Conservation (phyloP, 495 filamentous ascomycete genomes). For the Penicillium bovifimosum region DNA sequence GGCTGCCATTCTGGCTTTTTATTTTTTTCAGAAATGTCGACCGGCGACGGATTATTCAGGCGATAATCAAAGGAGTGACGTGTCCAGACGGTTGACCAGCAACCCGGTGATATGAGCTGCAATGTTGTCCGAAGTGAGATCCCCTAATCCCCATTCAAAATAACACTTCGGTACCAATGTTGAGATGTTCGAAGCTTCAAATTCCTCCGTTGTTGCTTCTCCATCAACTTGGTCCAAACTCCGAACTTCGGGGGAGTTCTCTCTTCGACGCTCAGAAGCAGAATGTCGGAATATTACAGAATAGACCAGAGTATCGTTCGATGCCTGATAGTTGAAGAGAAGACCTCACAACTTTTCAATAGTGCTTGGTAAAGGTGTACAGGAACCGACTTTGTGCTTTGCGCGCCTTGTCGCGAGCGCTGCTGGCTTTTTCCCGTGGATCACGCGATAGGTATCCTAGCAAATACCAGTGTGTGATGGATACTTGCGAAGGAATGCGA, state of each 20-base stretch:
- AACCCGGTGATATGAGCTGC: slow-evolving; percentile 13
- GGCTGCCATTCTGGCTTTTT: slow-evolving; percentile 9
- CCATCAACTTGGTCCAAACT: slow-evolving; percentile 16
- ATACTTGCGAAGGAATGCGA: neutral
- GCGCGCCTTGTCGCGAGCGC: neutral
- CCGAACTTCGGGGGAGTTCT: neutral
- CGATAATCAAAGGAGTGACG: slow-evolving; percentile 20
- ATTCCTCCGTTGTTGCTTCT: slow-evolving; percentile 12
- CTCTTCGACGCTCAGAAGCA: neutral
- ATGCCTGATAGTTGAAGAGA: neutral
- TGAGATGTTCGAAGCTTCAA: neutral
- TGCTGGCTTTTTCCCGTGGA: neutral
- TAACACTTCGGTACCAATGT: neutral
- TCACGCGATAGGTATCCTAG: neutral
- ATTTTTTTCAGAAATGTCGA: slow-evolving; percentile 11
- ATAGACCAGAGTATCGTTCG: neutral
- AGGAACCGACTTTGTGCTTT: neutral
- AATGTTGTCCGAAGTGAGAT: neutral
- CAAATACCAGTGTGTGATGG: neutral
- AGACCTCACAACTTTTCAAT: neutral
- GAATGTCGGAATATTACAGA: neutral
- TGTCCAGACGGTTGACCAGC: slow-evolving; percentile 23
- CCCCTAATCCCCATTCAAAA: neutral
- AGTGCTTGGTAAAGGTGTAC: neutral
- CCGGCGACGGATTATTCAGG: slow-evolving; percentile 16